These are phyloP conservation scores for Hanseniaspora pseudoguilliermondii DNA, from an alignment of 805 yeast genomes.

Conservation along the genomic window DNA sequence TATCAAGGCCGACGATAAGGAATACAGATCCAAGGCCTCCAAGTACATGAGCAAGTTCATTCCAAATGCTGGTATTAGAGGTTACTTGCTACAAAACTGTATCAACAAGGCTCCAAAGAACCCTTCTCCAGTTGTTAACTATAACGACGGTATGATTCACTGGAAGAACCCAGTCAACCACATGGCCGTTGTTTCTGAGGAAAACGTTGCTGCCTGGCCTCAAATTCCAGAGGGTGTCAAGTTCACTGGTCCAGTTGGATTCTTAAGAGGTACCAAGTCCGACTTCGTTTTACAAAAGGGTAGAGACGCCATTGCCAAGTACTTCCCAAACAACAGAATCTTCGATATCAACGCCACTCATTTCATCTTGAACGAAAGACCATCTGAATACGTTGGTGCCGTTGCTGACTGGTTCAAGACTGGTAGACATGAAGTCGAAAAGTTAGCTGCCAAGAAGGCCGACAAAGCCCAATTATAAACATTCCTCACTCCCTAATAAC, in stretches of 20 bases:
- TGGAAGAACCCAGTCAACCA: constrained; percentile 28
- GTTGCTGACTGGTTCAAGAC: constrained; percentile 21
- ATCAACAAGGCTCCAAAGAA: constrained; percentile 23
- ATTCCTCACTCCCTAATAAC: neutral
- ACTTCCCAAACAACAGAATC: constrained; percentile 23
- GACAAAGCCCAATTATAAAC: constrained; percentile 4
- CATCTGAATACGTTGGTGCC: constrained; percentile 20
- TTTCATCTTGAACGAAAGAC: constrained; percentile 33
- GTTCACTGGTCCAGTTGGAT: constrained; percentile 29
- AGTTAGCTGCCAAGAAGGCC: constrained; percentile 1
- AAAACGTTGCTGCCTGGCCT: constrained; percentile 29
- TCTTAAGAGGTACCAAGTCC: constrained; percentile 32
- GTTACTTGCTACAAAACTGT: constrained; percentile 32
- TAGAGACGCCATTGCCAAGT: constrained; percentile 18
- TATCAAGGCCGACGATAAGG: constrained; percentile 21
- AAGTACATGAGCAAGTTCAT: constrained; percentile 17
- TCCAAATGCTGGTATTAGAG: constrained; percentile 23
- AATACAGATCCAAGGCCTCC: constrained; percentile 23
- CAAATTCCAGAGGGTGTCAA: constrained; percentile 17
- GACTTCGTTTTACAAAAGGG: constrained; percentile 28
- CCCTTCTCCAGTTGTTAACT: constrained; percentile 21
- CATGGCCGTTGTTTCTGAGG: constrained; percentile 21
- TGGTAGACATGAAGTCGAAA: constrained; percentile 17
- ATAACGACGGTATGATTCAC: constrained; percentile 23
- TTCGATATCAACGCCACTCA: constrained; percentile 23